Evolutionary conservation across 2,329 filamentous ascomycete species (phyloP), one percentile per base, ranked within the genome.

Genomic region (Alternaria infectoria): DNA sequence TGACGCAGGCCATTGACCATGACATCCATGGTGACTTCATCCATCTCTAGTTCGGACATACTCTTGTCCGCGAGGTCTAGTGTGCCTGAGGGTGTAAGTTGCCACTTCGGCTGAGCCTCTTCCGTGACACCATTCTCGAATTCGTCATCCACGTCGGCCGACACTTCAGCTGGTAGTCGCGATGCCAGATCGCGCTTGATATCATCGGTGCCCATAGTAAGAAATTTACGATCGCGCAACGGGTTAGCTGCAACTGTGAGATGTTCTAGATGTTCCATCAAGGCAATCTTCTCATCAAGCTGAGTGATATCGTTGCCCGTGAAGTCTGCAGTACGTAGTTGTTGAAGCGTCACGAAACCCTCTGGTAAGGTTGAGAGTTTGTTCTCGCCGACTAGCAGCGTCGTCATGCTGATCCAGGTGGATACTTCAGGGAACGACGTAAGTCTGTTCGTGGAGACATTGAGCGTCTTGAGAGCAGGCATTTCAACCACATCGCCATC

Each of bases 181-280:
- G 86, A 86, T 19, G 87, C 86, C 46, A 97, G 81, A 46, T 90
- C 88, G 45, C 87, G 86, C 79, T 97, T 97, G 65, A 98, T 83
- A 57, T 96, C 91, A 13, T 93, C 91, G 0, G 92, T 93, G 21
- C 87, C 86, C 81, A 96, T 92, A 1, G 88, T 91, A 13, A 94
- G 84, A 69, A 96, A 93, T 76, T 93, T 97, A 76, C 91, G 93
- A 76, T 97, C 93, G 13, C 92, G 87, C 13, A 99, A 83, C 0
- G 96, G 96, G 73, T 99, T 99, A n/a, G 93, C 93, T 46, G 89
- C 90, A 30, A 99, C 84, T 5, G 90, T 89, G 45, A 98, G 86
- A 75, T 90, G 90, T 19, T 89, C 86, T 10, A 99, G 82, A 47
- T 82, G 89, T 6, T 93, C 88, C 93, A 98, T 97, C 25, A 88